Percentiles rank a stretch among this genome's conserved stretches.
Conservation (phyloP, 768 basidiomycete genomes). For the Psilocybe cyanescens region DNA sequence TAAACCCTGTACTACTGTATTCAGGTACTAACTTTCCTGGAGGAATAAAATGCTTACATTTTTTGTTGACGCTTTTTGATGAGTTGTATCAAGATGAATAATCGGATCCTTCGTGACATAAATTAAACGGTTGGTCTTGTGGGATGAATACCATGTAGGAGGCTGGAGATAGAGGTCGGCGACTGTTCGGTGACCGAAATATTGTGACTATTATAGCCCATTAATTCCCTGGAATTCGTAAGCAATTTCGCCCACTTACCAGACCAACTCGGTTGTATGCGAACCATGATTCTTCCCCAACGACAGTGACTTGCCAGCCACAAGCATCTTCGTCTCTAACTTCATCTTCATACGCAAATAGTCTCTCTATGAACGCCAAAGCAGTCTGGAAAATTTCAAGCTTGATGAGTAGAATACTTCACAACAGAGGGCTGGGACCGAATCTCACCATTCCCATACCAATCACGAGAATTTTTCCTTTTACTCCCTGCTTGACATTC, state of each 20-base stretch:
- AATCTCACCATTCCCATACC: conserved; percentile 23
- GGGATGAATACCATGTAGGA: conserved; percentile 59
- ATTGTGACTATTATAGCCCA: conserved; percentile 48
- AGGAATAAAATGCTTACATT: conserved; percentile 39
- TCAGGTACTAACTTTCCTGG: neutral
- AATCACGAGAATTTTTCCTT: conserved; percentile 13
- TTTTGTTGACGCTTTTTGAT: conserved; percentile 50
- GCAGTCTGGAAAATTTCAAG: conserved; percentile 7
- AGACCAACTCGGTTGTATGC: conserved; percentile 58
- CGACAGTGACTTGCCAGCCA: conserved; percentile 56
- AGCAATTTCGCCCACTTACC: conserved; percentile 26
- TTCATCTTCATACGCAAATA: conserved; percentile 57
- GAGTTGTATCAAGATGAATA: conserved; percentile 8
- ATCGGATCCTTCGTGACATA: conserved; percentile 33
- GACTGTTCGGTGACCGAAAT: conserved; percentile 61
- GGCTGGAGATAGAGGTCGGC: conserved; percentile 65
- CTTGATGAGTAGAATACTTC: neutral
- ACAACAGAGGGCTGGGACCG: neutral
- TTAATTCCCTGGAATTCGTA: neutral
- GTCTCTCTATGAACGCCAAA: conserved; percentile 70
- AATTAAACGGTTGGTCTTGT: conserved; percentile 57
- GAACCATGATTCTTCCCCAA: conserved; percentile 58
- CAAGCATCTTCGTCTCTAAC: conserved; percentile 21
- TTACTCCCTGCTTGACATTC: neutral
- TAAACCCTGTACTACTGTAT: conserved; percentile 9